Base-by-base conservation (phyloP, 2,329 filamentous ascomycete genomes). In the Stachybotrys echinatus region DNA sequence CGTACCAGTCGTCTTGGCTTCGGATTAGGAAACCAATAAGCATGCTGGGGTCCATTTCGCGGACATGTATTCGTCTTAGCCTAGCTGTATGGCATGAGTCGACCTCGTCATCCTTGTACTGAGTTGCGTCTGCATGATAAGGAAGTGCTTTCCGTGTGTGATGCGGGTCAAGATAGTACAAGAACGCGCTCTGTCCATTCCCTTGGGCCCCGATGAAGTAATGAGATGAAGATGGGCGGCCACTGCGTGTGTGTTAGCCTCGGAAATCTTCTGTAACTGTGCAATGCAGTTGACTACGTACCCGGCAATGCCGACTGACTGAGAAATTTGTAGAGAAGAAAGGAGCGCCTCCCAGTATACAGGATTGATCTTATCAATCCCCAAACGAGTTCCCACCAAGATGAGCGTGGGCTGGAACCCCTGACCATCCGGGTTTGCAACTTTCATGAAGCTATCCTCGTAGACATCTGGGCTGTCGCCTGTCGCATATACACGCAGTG, bases 1-100 rank as follows among this genome's bases (percentile, higher is more conserved):
- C 79, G 38, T 79, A 72, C 87, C 92, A 97, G 57, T 99, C 94
- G 42, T 85, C 79, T 58, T 92, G 85, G 51, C 88, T 83, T 39
- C 79, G 81, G 54, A 99, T 91, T 34, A 99, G 72, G 61, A 97
- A 97, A 5, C 90, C 92, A 56, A 99, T 89, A 40, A 99, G 73
- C 94, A 99, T 99, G 62, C 91, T 96, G 0, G 94, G 94, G 61
- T 99, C 94, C 89, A 99, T 94, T 63, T 97, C 92, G 52, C 84
- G 84, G 45, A 99, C 79, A 58, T 94, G 86, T 23, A 99, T 77
- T 50, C 88, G 81, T 37, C 92, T 84, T 18, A 99, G 72, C 45
- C 92, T 85, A 47, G 89, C 81, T 1, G 92, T 97, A 65, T 99
- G 92, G 62, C 90, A 96, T 1, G 87, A 87, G 49, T 86, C 81